These are phyloP conservation scores for Sporothrix sp. DNA, from an alignment of 2,329 filamentous ascomycete species.

Conservation along the genomic window DNA sequence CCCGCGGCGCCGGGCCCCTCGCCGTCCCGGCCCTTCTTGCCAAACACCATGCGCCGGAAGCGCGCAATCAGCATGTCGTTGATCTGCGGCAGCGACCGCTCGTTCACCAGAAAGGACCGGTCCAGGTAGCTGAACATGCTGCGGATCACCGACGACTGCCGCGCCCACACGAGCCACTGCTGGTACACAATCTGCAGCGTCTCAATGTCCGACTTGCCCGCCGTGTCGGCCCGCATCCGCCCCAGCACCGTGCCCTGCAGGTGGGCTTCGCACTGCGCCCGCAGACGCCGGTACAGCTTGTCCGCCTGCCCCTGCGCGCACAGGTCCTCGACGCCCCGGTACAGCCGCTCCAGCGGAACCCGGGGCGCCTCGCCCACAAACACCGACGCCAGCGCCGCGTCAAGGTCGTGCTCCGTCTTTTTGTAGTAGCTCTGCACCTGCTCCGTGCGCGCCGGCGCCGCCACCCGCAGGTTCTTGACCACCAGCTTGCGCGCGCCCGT, in stretches of 20 bases:
- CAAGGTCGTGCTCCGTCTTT: slow-evolving; percentile 63
- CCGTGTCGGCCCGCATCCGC: slow-evolving; percentile 40
- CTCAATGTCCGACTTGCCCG: slow-evolving; percentile 48
- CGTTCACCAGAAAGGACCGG: slow-evolving; percentile 72
- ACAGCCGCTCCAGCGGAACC: slow-evolving; percentile 80
- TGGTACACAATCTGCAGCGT: slow-evolving; percentile 46
- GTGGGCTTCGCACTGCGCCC: slow-evolving; percentile 56
- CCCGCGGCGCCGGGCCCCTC: too few relatives aligned
- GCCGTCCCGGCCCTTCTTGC: too few relatives aligned
- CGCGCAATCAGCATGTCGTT: slow-evolving; percentile 70
- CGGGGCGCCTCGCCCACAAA: slow-evolving; percentile 55
- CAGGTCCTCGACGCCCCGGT: slow-evolving; percentile 82
- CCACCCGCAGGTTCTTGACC: slow-evolving; percentile 78
- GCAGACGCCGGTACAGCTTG: slow-evolving; percentile 57
- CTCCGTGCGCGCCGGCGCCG: slow-evolving; percentile 34
- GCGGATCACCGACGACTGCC: slow-evolving; percentile 67
- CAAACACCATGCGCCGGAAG: slow-evolving; percentile 56
- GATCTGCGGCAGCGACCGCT: slow-evolving; percentile 59
- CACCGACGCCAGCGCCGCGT: slow-evolving; percentile 61
- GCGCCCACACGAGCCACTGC: slow-evolving; percentile 69
- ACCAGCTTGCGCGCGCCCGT: slow-evolving; percentile 73
- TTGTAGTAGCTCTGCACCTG: slow-evolving; percentile 71
- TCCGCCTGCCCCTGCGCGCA: slow-evolving; percentile 69
- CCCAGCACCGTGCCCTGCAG: slow-evolving; percentile 52
- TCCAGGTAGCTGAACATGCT: slow-evolving; percentile 93